Evolutionary conservation across 148 eudicot species (phyloP), one percentile per base, ranked within the genome.

Genomic region (Limonium bicolor): DNA sequence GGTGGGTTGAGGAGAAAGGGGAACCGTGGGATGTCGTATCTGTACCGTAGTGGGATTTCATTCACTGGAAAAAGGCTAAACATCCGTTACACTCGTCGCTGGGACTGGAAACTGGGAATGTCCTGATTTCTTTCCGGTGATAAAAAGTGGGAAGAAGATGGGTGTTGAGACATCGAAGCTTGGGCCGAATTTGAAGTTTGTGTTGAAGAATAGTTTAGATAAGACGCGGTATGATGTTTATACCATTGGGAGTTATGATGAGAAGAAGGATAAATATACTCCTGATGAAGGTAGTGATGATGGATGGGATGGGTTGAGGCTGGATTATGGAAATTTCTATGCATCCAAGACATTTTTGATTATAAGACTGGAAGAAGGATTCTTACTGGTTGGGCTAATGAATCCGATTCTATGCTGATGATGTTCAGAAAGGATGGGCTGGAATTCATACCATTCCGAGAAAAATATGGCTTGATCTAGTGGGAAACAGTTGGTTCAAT

Each of bases 301-400:
- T 34, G 82, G 82, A 23, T 70, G 94, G 85, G 45, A 45, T 4
- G 84, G 88, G 0, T 55, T 83, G 49, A 72, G 84, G 37, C 73
- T 58, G 34, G 94, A 78, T 58, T 83, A 70, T 20, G 88, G 84
- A 0, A 83, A 79, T 37, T 83, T 76, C 51, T 79, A 83, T 30
- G 88, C 84, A 0, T 79, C 94, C 0, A 83, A 83, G 37, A 53
- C 81, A 0, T 83, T 83, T 43, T 76, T 20, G 88, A 83, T 45
- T 37, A 67, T 1, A 19, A 41, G 2, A 76, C 58, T 54, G 28
- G 48, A 0, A 53, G 88, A 7, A 48, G 84, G 49, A 54, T 83
- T 10, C 46, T 79, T 59, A 74, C 78, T 84, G 88, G 78, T 36
- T 83, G 88, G 88, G 64, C 66, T 27, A 79, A 83, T 33, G 88